Evolutionary conservation across 2,329 filamentous ascomycete genomes (phyloP).

Genomic region (Acarospora socialis): DNA sequence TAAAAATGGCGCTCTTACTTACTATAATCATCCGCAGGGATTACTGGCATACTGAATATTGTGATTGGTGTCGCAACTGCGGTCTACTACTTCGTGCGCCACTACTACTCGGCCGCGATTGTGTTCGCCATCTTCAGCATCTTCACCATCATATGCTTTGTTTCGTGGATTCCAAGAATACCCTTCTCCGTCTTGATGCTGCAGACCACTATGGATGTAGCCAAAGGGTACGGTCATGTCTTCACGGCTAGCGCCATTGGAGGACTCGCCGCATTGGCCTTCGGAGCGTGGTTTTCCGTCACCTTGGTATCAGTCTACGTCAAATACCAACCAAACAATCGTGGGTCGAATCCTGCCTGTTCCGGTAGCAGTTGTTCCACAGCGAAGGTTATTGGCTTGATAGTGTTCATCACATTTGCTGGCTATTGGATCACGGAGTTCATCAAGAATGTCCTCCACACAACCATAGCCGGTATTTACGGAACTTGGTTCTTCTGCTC

Average conservation of each 20-base stretch:
- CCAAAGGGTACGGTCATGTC: conserved; percentile 70
- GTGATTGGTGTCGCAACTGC: conserved; percentile 71
- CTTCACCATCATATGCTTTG: conserved; percentile 71
- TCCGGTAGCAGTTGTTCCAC: conserved; percentile 44
- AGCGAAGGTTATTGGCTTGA: conserved; percentile 66
- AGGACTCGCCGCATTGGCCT: conserved; percentile 58
- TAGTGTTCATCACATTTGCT: conserved; percentile 80
- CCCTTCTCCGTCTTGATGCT: conserved; percentile 87
- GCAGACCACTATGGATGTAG: conserved; percentile 70
- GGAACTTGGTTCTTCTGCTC: conserved; percentile 83
- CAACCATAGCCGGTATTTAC: conserved; percentile 75
- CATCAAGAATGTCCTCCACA: conserved; percentile 87
- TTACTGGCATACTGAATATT: conserved; percentile 80
- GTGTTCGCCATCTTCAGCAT: conserved; percentile 72
- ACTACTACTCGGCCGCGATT: conserved; percentile 72
- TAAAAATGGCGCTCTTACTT: no score
- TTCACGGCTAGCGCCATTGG: conserved; percentile 76
- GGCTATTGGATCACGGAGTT: conserved; percentile 91
- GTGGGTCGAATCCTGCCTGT: conserved; percentile 39
- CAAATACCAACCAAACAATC: conserved; percentile 53
- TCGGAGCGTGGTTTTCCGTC: conserved; percentile 73
- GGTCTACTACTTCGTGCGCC: conserved; percentile 65
- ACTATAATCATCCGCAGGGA: no score
- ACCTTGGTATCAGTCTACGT: conserved; percentile 79
- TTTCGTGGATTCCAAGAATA: conserved; percentile 78